These are phyloP conservation scores for Cucumis sativus DNA, from an alignment of 306 rosid species.

Conservation along the genomic window DNA sequence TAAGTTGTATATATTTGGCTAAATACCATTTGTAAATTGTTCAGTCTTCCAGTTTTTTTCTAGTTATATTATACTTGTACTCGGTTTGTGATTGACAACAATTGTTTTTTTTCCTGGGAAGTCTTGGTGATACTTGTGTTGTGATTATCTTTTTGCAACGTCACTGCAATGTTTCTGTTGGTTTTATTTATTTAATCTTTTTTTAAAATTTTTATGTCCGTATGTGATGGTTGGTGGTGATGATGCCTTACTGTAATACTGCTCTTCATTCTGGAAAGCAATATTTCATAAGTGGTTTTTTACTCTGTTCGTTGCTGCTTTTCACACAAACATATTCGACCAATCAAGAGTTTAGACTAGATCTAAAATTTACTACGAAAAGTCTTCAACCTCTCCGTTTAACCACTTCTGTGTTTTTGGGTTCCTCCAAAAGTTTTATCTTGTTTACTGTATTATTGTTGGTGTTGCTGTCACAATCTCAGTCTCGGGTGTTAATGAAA, in stretches of 20 bases:
- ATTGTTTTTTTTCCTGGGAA: not conserved
- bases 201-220: not conserved
- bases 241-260: not conserved
- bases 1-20: not conserved
- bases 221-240: not conserved
- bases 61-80: not conserved
- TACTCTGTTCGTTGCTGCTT: not conserved
- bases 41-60: not conserved
- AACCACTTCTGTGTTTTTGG: not conserved
- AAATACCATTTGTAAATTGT: not conserved
- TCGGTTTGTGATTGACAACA: not conserved
- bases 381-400: not conserved
- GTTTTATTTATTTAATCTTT: not conserved
- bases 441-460: not conserved
- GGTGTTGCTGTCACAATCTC: not conserved
- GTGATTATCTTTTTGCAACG: not conserved
- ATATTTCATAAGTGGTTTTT: not conserved
- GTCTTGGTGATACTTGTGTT: not conserved
- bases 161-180: not conserved
- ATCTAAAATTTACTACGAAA: not conserved
- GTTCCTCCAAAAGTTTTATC: not conserved
- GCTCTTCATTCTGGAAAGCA: not conserved
- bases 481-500: not conserved
- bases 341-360: not conserved
- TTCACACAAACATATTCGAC: not conserved